Evolutionary conservation across 352 stramenopile species (phyloP).

Genomic region (Sclerospora graminicola): DNA sequence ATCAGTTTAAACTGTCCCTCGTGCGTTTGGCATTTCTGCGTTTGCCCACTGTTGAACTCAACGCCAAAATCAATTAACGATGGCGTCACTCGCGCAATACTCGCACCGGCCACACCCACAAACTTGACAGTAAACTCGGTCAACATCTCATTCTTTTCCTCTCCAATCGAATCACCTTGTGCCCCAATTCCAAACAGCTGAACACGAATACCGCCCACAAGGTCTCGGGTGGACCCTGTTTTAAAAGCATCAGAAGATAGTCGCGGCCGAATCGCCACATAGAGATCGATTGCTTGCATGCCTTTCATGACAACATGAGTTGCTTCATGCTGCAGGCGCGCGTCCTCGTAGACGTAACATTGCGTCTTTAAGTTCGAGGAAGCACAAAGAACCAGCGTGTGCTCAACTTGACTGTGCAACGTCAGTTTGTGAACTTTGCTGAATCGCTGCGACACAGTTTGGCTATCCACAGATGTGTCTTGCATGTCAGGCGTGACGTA

Average conservation of each 20-base stretch:
- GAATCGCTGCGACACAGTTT: constrained; percentile 67
- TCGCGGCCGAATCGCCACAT: constrained; percentile 67
- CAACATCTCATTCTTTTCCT: constrained; percentile 64
- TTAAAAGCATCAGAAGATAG: constrained; percentile 74
- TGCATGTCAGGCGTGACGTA: constrained; percentile 83
- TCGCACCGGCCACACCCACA: constrained; percentile 70
- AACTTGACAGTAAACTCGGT: constrained; percentile 86
- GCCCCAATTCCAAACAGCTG: constrained; percentile 50
- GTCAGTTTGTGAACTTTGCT: constrained; percentile 84
- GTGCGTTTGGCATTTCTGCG: constrained; percentile 36
- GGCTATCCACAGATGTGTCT: constrained; percentile 63
- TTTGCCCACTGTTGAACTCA: constrained; percentile 43
- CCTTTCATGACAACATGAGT: constrained; percentile 62
- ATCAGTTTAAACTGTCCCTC: constrained; percentile 67
- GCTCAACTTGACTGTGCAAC: constrained; percentile 66
- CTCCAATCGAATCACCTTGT: constrained; percentile 6
- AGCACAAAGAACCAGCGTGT: constrained; percentile 62
- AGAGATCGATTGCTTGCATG: constrained; percentile 60
- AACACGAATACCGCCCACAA: constrained; percentile 82
- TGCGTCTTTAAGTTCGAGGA: constrained; percentile 85
- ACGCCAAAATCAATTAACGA: constrained; percentile 68
- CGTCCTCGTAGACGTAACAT: constrained; percentile 83
- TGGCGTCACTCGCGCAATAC: constrained; percentile 59
- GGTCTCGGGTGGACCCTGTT: constrained; percentile 59
- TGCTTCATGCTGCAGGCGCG: constrained; percentile 54